These are phyloP conservation scores for Mycena olivaceomarginata DNA, from an alignment of 768 basidiomycete genomes.

Conservation along the genomic window DNA sequence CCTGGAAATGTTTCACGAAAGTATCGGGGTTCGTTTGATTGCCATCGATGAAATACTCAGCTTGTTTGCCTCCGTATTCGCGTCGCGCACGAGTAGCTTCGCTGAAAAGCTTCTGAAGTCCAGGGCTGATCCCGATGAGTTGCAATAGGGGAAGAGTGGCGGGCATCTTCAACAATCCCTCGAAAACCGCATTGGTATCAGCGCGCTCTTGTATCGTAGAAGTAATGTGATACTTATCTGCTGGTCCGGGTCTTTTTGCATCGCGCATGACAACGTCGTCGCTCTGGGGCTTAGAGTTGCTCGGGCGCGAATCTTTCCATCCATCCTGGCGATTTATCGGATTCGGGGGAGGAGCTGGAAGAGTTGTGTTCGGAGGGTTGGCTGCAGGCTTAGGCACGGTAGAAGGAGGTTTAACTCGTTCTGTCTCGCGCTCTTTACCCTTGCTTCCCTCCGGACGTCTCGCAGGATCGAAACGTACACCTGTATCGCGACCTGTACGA, in stretches of 20 bases:
- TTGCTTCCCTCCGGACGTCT: not conserved
- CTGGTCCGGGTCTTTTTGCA: conserved; percentile 7
- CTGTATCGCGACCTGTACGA: conserved; percentile 16
- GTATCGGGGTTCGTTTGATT: too few species aligned
- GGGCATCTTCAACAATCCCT: not conserved
- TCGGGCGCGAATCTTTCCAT: conserved; percentile 19
- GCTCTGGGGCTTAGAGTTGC: conserved; percentile 8
- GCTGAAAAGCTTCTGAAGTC: conserved; percentile 25
- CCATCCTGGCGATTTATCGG: conserved; percentile 33
- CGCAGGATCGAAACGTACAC: conserved; percentile 2
- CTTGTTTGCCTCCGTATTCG: conserved; percentile 20
- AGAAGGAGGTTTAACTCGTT: too few species aligned
- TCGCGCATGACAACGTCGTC: conserved; percentile 30
- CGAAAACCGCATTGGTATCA: conserved; percentile 3
- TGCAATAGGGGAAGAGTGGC: conserved; percentile 14
- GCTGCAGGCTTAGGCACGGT: not conserved
- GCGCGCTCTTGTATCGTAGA: conserved; percentile 29
- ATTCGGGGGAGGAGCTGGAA: not conserved
- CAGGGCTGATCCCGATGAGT: conserved; percentile 15
- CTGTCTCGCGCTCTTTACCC: conserved; percentile 4
- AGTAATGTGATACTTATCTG: conserved; percentile 28
- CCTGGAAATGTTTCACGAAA: not conserved
- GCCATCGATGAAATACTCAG: conserved; percentile 30
- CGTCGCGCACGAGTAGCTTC: conserved; percentile 12
- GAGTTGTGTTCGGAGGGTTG: not conserved